Base-by-base conservation (phyloP, 2,329 filamentous ascomycete species). In the Didymella pomorum region DNA sequence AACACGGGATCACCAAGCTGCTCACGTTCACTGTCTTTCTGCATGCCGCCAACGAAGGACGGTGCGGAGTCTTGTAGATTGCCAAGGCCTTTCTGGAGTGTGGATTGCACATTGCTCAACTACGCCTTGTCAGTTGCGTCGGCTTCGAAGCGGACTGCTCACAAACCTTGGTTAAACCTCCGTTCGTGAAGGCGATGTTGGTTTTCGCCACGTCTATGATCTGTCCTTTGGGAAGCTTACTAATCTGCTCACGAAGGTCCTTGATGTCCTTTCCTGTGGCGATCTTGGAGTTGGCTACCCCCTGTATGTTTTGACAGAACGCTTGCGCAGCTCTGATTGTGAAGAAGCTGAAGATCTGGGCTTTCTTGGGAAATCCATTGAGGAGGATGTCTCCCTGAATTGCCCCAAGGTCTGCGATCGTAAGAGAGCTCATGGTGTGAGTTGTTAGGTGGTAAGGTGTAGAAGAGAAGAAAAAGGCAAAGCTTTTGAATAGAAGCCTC, bases 351-450 rank as follows among this genome's bases (percentile, higher is more conserved):
- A 58, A 58, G 12, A 58, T 49, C n/a, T 58, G 50, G 14, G 56
- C 56, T 41, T 58, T 58, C 41, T 58, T 58, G 4, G 56, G 56
- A 14, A 58, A 58, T 7, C 56, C 56, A 28, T 58, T 58, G 11
- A 58, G 29, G 11, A 58, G 56, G 10, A 58, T 58, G 42, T 58
- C 56, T 42, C 56, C 56, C 21, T 58, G 56, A 9, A 58, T 58
- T 9, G 25, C 21, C 16, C 31, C 43, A 9, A 58, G 56, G 41
- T 58, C 56, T 26, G 50, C 46, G 12, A 58, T 18, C 2, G 23
- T 54, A 31, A 58, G 45, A 14, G 56, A 23, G 21, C 29, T 48
- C 56, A 58, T 58, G 31, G 5, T 48, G 26, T 6, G 8, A 16
- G 9, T 2, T 35, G 21, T 25, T 20, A 7, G n/a, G 26, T 21